Base-by-base conservation (phyloP, 1,284 basidiomycete genomes). In the Marasmius oreades region DNA sequence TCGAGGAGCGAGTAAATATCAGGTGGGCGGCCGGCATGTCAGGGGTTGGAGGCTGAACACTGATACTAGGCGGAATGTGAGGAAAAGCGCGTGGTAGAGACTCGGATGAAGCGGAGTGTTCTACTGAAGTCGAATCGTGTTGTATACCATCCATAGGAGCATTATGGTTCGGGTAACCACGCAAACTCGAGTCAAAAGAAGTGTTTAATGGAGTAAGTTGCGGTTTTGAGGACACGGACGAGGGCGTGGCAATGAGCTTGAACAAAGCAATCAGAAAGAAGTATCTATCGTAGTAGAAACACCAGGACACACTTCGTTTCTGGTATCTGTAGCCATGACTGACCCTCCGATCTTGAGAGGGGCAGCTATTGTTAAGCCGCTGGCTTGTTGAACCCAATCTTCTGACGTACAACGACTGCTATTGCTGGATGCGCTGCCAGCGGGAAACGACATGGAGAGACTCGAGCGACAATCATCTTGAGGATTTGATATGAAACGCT, bases 381-480 rank as follows among this genome's bases (percentile, higher is more conserved):
- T 74, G 10, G 86, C 78, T 62, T 82, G 83, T 55, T 76, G 74
- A 12, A 88, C 85, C 86, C 85, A 88, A 62, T 88, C 86, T 57
- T 87, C 86, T 5, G 80, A 76, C 10, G 70, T 64, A 51, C 76
- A 70, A 18, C 74, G 67, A 59, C 73, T 75, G 48, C 70, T 71
- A 37, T 61, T 66, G 8, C 67, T 64, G 5, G 72, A 70, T 55
- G 62, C 67, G 22, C 54, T 55, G 12, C 34, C 57, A 50, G 52
- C 39, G 55, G 57, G 61, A 56, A 57, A 65, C 44, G 47, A 62
- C 59, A 60, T 59, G 20, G 26, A 61, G 53, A 51, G 60, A 43
- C 51, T 31, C 26, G 44, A 18, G 24, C 23, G 36, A 14, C 18
- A 34, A 53, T 56, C 59, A 36, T 63, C 67, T n/a, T 65, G 63